Evolutionary conservation across 164 flowering plant genomes (phyloP), one percentile per base, ranked within the genome.

Genomic region (Stephania japonica): DNA sequence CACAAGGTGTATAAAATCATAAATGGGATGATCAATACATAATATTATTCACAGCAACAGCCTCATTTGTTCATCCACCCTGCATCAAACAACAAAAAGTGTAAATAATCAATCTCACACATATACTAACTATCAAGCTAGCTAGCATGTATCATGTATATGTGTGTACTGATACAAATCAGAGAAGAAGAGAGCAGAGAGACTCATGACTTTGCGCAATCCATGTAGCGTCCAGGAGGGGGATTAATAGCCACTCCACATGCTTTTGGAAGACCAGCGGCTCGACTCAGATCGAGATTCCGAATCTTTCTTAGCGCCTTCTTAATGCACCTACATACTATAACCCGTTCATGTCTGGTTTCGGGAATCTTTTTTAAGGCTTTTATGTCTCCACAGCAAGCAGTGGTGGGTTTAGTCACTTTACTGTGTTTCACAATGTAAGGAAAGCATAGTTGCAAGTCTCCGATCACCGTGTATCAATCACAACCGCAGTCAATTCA

Each of bases 351-450:
- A 1, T 26, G 47, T 41, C 19, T 63, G 71, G 23, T 49, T 7
- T 73, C 69, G 1, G 62, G 63, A 0, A 3, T 2, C 0, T n/a
- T 23, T 6, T 26, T 53, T n/a, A 84, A 19, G 0, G 3, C n/a
- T 69, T 49, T 69, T 7, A 75, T 72, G 1, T 85, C 88, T 0
- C 16, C 24, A 43, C 88, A 84, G 53, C 86, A 86, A 2, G 32
- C 8, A n/a, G 7, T 5, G 0, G 83, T 67, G 9, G 86, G 88
- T 11, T 56, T 44, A 1, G n/a, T 6, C 8, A 11, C 66, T 38
- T 32, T 0, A 1, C 24, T 4, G 67, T 78, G 50, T 62, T 65
- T 5, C 38, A 32, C 38, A 32, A 84, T 13, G 76, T 47, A 86
- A 9, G 4, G 18, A 7, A 82, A 27, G 76, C 88, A 84, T 4